Evolutionary conservation across 2,329 filamentous ascomycete genomes (phyloP), one percentile per base, ranked within the genome.

Genomic region (Talaromyces sp.): DNA sequence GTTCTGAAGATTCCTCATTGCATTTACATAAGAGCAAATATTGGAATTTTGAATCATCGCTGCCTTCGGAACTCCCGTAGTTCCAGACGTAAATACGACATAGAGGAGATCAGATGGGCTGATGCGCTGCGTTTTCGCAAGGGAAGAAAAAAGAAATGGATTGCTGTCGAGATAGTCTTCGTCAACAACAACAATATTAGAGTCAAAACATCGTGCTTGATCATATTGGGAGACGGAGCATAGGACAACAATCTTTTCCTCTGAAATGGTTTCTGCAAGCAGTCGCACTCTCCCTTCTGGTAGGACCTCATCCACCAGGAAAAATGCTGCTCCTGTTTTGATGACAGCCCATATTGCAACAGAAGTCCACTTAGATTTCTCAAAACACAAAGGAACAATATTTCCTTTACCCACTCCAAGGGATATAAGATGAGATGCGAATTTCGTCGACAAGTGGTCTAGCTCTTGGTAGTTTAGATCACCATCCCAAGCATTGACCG

Each of bases 21-120:
- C 86, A 83, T 5, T 82, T 81, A 0, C 86, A 45, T 45, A 49
- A 24, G 45, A 86, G 0, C 86, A 84, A 3, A 89, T 80, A 0
- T 86, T 84, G 0, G 77, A 75, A 66, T 90, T 88, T 1, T 83
- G 85, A 59, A 89, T 86, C 43, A 87, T 84, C 16, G 89, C 83
- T 2, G 87, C 87, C 63, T 86, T 86, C 0, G 75, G 75, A 3
- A 73, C 74, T 24, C 82, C 82, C 0, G 85, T 84, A 7, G 84
- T 84, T 0, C 84, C 84, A 5, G 83, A 83, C 0, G 83, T 84
- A 68, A 90, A 86, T 13, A 90, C 82, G 3, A 88, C 80, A 71
- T 87, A 90, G 2, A 88, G 73, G 2, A 86, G 68, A 22, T 63
- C 47, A 33, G 58, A 49, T 1, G 58, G 41, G 41, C 41, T 19